Conservation (phyloP, 768 basidiomycete species). For the Baorangia bicolor region DNA sequence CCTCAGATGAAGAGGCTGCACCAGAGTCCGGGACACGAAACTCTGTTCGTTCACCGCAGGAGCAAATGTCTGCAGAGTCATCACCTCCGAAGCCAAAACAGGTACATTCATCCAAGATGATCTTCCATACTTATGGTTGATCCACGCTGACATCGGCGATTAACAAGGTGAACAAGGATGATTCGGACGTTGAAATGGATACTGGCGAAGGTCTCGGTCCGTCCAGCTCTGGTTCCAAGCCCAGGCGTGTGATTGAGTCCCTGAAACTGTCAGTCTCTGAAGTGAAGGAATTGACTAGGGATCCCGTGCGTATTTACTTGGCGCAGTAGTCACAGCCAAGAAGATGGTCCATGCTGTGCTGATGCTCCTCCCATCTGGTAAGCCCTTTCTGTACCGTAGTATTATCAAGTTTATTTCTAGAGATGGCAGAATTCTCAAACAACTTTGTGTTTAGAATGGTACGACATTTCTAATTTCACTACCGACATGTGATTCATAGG, state of each 20-base stretch:
- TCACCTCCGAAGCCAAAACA: constrained; percentile 14
- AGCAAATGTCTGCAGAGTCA: not conserved
- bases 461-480: no score
- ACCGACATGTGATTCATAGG: no score
- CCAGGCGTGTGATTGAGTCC: not conserved
- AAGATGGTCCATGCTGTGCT: no score
- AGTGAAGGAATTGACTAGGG: constrained; percentile 5
- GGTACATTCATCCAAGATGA: not conserved
- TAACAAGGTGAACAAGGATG: not conserved
- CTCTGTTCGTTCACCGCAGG: constrained; percentile 8
- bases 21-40: constrained; percentile 3
- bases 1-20: constrained; percentile 28
- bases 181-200: constrained; percentile 15
- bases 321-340: constrained; percentile 22
- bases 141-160: not conserved
- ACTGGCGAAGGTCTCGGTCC: constrained; percentile 1
- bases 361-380: no score
- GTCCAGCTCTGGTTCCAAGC: constrained; percentile 12
- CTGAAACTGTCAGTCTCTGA: constrained; percentile 3
- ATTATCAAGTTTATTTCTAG: no score
- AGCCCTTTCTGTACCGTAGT: no score
- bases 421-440: no score
- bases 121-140: not conserved
- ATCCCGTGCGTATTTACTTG: constrained; percentile 20
- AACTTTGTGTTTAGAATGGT: no score